Conservation (phyloP, 306 rosid genomes). For the Lagenaria siceraria region DNA sequence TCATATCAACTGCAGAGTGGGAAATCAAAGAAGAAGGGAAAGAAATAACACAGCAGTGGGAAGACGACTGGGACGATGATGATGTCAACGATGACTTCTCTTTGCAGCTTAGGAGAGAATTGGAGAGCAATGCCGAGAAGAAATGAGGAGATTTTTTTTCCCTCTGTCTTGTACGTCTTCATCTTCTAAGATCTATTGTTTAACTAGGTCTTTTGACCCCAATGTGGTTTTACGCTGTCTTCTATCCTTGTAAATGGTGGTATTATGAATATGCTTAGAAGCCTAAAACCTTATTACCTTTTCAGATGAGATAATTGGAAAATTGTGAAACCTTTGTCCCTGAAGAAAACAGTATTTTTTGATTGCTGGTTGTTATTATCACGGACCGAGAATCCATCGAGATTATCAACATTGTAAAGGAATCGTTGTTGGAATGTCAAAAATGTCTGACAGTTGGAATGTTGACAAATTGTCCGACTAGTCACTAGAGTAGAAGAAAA, state of each 20-base stretch:
- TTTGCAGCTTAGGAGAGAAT: slow-evolving; percentile 69
- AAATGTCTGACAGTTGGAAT: background rate
- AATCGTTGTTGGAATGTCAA: background rate
- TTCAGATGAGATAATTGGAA: background rate
- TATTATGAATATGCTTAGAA: background rate
- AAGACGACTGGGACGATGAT: slow-evolving; percentile 95
- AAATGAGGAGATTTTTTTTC: slow-evolving; percentile 10
- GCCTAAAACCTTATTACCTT: background rate
- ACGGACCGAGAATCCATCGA: background rate
- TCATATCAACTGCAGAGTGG: slow-evolving; percentile 39
- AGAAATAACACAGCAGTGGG: slow-evolving; percentile 84
- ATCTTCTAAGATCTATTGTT: background rate
- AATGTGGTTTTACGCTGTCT: background rate
- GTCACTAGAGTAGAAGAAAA: background rate
- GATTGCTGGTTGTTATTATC: too few relatives aligned
- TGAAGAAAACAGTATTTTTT: background rate
- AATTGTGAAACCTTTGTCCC: background rate
- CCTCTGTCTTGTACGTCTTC: background rate
- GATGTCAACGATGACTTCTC: slow-evolving; percentile 93
- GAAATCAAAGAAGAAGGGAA: slow-evolving; percentile 69
- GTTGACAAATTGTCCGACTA: background rate
- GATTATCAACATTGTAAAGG: background rate
- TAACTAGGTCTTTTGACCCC: background rate
- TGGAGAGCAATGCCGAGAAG: slow-evolving; percentile 57
- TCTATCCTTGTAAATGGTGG: background rate